These are phyloP conservation scores for Monosporascus sp. DNA, from an alignment of 2,329 filamentous ascomycete genomes.

Conservation along the genomic window DNA sequence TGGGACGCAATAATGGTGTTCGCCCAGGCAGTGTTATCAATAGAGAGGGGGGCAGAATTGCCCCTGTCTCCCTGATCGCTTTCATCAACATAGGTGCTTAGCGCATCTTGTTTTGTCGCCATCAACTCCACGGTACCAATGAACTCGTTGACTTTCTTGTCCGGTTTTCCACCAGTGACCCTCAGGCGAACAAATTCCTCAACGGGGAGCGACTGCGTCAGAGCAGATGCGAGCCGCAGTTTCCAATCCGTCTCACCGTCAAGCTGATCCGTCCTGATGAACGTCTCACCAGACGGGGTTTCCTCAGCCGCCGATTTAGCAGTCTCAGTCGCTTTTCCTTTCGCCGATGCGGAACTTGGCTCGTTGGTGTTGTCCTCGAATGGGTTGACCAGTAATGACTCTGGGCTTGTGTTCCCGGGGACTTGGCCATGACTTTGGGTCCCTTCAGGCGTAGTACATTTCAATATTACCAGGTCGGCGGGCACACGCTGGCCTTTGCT, in stretches of 20 bases:
- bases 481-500: constrained; percentile 89
- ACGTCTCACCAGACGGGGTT: constrained; percentile 72
- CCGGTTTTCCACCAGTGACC: constrained; percentile 82
- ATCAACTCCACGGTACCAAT: constrained; percentile 78
- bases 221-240: constrained; percentile 75
- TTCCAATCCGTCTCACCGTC: constrained; percentile 99
- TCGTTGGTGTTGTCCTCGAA: constrained; percentile 23
- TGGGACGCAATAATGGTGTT: constrained; percentile 96
- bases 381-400: constrained; percentile 37
- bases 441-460: constrained; percentile 63
- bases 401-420: constrained; percentile 28
- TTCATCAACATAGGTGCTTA: constrained; percentile 34
- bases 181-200: constrained; percentile 65
- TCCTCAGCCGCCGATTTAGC: constrained; percentile 28
- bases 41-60: constrained; percentile 70
- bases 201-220: constrained; percentile 73
- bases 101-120: constrained; percentile 46
- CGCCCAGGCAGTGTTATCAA: constrained; percentile 98
- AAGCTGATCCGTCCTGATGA: constrained; percentile 94
- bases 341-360: constrained; percentile 28
- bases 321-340: constrained; percentile 26
- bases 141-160: constrained; percentile 93
- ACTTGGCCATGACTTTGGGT: constrained; percentile 25
- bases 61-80: constrained; percentile 29
- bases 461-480: constrained; percentile 88